A percentile compares a stretch with the other conserved stretches of the same genome.
phyloP scores from a whole-genome alignment of 345 rosid genomes.

The Lepidium africanum region DNA sequence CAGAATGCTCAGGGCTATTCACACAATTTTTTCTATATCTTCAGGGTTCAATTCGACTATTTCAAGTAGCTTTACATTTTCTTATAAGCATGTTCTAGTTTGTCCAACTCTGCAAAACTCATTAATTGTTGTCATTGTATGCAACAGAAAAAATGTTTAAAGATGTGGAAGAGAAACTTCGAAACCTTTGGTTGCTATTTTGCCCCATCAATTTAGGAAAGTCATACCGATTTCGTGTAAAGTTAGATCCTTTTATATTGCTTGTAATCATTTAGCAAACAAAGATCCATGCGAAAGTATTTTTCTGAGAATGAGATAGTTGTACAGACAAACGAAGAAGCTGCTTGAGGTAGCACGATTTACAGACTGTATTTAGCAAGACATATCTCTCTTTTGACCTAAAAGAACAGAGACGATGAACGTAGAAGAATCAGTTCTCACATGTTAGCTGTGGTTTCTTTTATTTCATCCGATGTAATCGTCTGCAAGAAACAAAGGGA shows the following conservation, averaged over 20 bases:
- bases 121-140: no score
- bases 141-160: not conserved
- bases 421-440: constrained; percentile 23
- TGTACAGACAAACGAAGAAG: constrained; percentile 17
- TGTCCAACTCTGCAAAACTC: no score
- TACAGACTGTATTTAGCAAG: constrained; percentile 18
- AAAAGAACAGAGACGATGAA: not conserved
- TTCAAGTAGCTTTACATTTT: no score
- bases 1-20: no score
- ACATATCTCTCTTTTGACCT: not conserved
- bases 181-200: not conserved
- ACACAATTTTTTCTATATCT: no score
- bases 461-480: constrained; percentile 72
- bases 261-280: not conserved
- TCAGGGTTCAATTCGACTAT: no score
- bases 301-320: constrained; percentile 8
- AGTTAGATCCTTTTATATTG: constrained; percentile 6
- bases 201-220: not conserved
- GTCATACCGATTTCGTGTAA: not conserved
- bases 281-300: constrained; percentile 1
- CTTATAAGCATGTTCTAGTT: no score
- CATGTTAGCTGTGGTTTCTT: constrained; percentile 55
- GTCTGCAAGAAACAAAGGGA: constrained; percentile 39
- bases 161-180: not conserved
- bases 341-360: constrained; percentile 14